A percentile compares a stretch with the other conserved stretches of the same genome.
Evolutionary conservation across 208 protist genomes (phyloP).

Genomic region (Leishmania turanica): DNA sequence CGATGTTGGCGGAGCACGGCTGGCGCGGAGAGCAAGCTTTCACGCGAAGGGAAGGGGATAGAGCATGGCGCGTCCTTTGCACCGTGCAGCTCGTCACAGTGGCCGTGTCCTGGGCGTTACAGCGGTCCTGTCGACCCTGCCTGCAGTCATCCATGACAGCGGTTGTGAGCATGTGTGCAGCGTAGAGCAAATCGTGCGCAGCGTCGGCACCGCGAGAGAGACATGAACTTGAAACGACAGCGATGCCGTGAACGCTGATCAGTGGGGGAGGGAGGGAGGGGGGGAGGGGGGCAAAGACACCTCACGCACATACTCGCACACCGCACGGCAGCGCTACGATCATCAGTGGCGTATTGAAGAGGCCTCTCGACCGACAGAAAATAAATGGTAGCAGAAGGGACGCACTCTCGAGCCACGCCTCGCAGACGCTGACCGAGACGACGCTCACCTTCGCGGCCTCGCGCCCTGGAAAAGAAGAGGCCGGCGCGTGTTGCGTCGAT

Average conservation of each 20-base stretch:
- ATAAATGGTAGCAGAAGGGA: background rate
- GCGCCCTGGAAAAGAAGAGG: background rate
- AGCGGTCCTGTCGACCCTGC: background rate
- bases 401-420: background rate
- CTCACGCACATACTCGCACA: background rate
- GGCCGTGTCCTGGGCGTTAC: background rate
- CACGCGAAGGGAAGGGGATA: background rate
- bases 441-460: background rate
- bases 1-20: background rate
- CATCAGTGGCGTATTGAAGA: background rate
- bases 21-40: background rate
- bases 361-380: background rate
- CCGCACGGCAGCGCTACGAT: background rate
- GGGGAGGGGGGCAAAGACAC: background rate
- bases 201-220: background rate
- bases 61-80: background rate
- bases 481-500: background rate
- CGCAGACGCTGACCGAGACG: background rate
- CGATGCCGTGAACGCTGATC: background rate
- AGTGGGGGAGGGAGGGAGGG: too few relatives aligned
- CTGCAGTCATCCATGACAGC: background rate
- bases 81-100: background rate
- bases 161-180: background rate
- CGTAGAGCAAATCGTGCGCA: constrained; percentile 9
- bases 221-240: background rate